Conservation (phyloP, 2,329 filamentous ascomycete genomes). For the Xylaria polymorpha region DNA sequence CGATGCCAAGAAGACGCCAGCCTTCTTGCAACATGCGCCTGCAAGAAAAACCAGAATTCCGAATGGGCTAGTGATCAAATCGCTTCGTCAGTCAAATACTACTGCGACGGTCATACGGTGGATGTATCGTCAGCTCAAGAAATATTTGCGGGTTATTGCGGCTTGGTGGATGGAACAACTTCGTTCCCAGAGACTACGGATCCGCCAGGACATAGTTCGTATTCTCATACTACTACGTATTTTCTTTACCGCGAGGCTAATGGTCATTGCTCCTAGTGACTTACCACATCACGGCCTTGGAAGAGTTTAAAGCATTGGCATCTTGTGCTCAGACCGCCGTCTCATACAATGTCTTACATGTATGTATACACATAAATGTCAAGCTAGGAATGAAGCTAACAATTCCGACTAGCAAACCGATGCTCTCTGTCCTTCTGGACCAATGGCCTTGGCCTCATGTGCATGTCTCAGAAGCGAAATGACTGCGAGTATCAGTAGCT, state of each 20-base stretch:
- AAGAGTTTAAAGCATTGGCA: conserved; percentile 58
- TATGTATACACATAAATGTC: conserved; percentile 43
- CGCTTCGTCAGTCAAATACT: conserved; percentile 56
- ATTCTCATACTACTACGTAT: neutral
- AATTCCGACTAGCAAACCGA: conserved; percentile 50
- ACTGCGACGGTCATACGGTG: conserved; percentile 60
- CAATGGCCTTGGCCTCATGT: conserved; percentile 64
- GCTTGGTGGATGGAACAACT: conserved; percentile 61
- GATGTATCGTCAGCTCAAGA: conserved; percentile 62
- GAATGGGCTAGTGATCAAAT: conserved; percentile 57
- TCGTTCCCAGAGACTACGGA: conserved; percentile 59
- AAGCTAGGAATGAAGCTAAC: conserved; percentile 17
- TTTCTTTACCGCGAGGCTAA: conserved; percentile 7
- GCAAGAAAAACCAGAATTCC: conserved; percentile 63
- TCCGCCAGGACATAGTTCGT: conserved; percentile 65
- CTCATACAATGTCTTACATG: conserved; percentile 55
- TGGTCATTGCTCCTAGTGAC: conserved; percentile 54
- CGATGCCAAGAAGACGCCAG: conserved; percentile 55
- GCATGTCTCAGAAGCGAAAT: conserved; percentile 63
- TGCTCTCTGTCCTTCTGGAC: conserved; percentile 58
- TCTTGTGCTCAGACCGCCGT: conserved; percentile 60
- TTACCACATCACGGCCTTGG: conserved; percentile 65
- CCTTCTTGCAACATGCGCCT: conserved; percentile 63
- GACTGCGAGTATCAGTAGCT: conserved; percentile 55
- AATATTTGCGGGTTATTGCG: conserved; percentile 65